Evolutionary conservation across 768 basidiomycete species (phyloP), one percentile per base, ranked within the genome.

Genomic region (Chalciporus sphaerocephalus): DNA sequence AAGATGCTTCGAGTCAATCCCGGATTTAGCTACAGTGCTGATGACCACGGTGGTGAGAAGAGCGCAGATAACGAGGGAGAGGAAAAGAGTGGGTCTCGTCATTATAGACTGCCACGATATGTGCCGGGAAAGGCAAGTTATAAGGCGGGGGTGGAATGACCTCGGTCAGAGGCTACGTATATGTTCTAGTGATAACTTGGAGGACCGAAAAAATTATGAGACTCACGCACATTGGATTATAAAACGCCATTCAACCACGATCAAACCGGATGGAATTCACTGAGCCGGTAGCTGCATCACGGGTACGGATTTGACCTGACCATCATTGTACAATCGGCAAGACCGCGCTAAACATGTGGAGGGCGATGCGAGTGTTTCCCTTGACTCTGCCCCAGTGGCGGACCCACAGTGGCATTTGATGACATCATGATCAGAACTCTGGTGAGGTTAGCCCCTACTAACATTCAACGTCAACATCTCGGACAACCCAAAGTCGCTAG

Each of bases 51-150:
- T 5, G 23, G 35, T 12, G 10, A 59, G 40, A n/a, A 6, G 55
- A 17, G 58, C 21, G 24, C 25, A 54, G 30, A 51, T 16, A 17
- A 44, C 20, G 33, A 59, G 46, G 30, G 46, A 46, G 17, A 36
- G 15, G 21, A 50, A 38, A n/a, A 36, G 32, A 35, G 43, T 27
- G 10, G 39, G 37, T 48, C 17, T 40, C 8, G 21, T 33, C 58
- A 60, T 58, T 11, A 46, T 53, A 16, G 20, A 21, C 18, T 41
- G 17, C 44, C 23, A 27, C n/a, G n/a, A n/a, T n/a, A 7, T 28
- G 8, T 18, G 3, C 39, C 23, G 21, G 4, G 13, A 16, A 5
- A 22, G 16, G n/a, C 34, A 12, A 9, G 33, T 20, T 42, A 27
- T 20, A 25, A 17, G 25, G 30, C 18, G 16, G 35, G 28, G 2